These are phyloP conservation scores for Miscanthus lutarioriparius DNA, from an alignment of 176 grass and related monocot species.

Conservation along the genomic window DNA sequence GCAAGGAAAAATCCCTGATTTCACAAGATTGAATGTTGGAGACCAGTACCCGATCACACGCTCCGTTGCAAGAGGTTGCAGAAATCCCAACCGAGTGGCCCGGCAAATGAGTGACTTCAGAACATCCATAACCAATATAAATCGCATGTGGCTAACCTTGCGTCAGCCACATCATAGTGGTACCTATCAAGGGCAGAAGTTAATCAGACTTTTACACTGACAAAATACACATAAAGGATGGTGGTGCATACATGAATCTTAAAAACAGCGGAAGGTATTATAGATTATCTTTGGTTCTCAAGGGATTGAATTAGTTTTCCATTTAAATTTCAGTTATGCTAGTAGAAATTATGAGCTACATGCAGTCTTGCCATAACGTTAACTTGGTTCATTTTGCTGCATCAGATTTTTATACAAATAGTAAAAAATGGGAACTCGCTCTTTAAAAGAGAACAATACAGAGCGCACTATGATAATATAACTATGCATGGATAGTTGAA, in stretches of 20 bases:
- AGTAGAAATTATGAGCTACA: not conserved
- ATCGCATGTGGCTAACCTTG: constrained; percentile 35
- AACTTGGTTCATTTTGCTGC: not conserved
- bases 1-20: not conserved
- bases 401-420: not conserved
- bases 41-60: too few relatives aligned
- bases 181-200: constrained; percentile 48
- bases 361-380: not conserved
- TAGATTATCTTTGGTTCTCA: not conserved
- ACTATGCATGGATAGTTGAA: not conserved
- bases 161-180: constrained; percentile 63
- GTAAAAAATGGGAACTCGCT: not conserved
- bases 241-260: constrained; percentile 9
- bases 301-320: not conserved
- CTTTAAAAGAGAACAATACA: constrained; percentile 23
- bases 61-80: too few relatives aligned
- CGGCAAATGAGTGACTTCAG: too few relatives aligned
- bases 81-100: too few relatives aligned
- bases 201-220: constrained; percentile 30
- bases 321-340: constrained; percentile 5
- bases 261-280: not conserved
- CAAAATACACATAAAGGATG: constrained; percentile 7
- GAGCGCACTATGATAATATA: constrained; percentile 1
- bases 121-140: not conserved
- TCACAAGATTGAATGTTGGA: not conserved